These are phyloP conservation scores for Fusarium liriodendri DNA, from an alignment of 2,329 filamentous ascomycete species.

Conservation along the genomic window DNA sequence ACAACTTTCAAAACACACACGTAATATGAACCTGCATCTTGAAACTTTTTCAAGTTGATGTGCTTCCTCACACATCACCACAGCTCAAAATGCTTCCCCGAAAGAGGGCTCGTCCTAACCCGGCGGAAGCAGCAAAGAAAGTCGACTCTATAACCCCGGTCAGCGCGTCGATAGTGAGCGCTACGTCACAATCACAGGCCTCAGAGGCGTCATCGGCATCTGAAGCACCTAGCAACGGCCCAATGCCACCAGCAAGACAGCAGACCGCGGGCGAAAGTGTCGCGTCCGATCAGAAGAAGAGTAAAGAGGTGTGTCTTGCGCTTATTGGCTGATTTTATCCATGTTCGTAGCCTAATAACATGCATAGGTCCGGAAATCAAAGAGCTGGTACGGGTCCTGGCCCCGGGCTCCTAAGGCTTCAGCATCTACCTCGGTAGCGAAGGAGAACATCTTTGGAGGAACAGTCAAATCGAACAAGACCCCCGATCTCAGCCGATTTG, in stretches of 20 bases:
- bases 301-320: constrained; percentile 26
- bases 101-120: constrained; percentile 49
- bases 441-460: constrained; percentile 70
- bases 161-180: constrained; percentile 20
- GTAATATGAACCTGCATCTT: constrained; percentile 13
- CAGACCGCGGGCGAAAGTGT: constrained; percentile 24
- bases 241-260: constrained; percentile 27
- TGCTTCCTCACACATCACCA: neutral
- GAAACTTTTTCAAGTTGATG: constrained; percentile 14
- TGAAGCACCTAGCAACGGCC: constrained; percentile 26
- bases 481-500: constrained; percentile 64
- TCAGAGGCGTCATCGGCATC: constrained; percentile 35
- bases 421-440: constrained; percentile 69
- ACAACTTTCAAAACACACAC: constrained; percentile 17
- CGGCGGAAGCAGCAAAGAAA: constrained; percentile 36
- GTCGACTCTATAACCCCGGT: constrained; percentile 25
- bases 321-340: neutral
- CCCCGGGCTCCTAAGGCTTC: constrained; percentile 65
- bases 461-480: constrained; percentile 59
- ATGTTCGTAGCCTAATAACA: constrained; percentile 10
- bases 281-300: constrained; percentile 13
- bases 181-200: constrained; percentile 46
- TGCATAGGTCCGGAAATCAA: constrained; percentile 61
- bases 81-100: constrained; percentile 46
- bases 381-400: constrained; percentile 74